A percentile compares a stretch with the other conserved stretches of the same genome.
These are phyloP conservation scores for Penicillium sp. DNA, from an alignment of 2,329 filamentous ascomycete species.

Conservation along the genomic window DNA sequence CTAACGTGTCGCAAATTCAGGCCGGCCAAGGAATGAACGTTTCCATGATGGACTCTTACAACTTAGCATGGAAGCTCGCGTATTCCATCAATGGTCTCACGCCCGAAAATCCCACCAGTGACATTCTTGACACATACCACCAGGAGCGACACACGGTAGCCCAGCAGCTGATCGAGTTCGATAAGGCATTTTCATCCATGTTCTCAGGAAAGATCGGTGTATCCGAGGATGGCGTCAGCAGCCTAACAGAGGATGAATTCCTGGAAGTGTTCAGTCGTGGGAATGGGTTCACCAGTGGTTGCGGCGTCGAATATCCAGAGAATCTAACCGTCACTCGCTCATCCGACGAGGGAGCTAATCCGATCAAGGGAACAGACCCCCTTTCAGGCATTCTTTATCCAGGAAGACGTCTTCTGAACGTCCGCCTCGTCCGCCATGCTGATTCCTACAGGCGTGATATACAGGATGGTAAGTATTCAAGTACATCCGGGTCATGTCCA, in stretches of 20 bases:
- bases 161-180: constrained; percentile 41
- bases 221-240: constrained; percentile 14
- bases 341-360: constrained; percentile 3
- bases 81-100: constrained; percentile 39
- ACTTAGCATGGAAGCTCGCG: constrained; percentile 44
- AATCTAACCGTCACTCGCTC: constrained; percentile 29
- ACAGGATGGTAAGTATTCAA: constrained; percentile 27
- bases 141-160: constrained; percentile 39
- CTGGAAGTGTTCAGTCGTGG: constrained; percentile 36
- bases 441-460: constrained; percentile 36
- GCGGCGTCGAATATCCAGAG: constrained; percentile 39
- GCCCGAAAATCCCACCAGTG: constrained; percentile 10
- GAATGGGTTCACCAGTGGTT: constrained; percentile 41
- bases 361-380: constrained; percentile 34
- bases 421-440: constrained; percentile 34
- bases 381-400: constrained; percentile 35
- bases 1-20: constrained; percentile 20
- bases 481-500: not conserved
- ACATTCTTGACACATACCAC: constrained; percentile 37
- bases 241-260: constrained; percentile 34
- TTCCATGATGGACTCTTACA: constrained; percentile 63
- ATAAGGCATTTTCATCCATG: constrained; percentile 40
- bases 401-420: constrained; percentile 35
- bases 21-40: constrained; percentile 80
- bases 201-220: constrained; percentile 38